These are phyloP conservation scores for Fusarium lateritium DNA, from an alignment of 2,329 filamentous ascomycete species.

Conservation along the genomic window DNA sequence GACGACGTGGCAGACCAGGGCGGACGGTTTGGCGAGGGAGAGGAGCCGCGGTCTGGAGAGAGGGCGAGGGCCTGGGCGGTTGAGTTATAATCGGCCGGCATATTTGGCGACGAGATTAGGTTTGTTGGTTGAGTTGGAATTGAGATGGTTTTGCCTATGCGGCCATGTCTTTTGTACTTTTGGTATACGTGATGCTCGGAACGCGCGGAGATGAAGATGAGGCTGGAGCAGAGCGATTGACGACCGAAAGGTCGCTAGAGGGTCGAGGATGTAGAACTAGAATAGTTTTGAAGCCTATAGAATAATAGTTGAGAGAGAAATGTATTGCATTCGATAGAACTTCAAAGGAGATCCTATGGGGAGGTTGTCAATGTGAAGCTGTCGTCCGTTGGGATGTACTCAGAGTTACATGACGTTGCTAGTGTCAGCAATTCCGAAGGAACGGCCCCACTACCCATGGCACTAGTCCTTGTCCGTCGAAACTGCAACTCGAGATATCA, in stretches of 20 bases:
- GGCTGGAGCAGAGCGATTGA: slow-evolving; percentile 21
- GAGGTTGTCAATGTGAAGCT: slow-evolving; percentile 23
- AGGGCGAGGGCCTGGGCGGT: slow-evolving; percentile 66
- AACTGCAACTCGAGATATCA: not conserved
- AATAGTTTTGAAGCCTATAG: not conserved
- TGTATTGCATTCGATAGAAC: slow-evolving; percentile 7
- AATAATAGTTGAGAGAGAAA: not conserved
- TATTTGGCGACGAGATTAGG: slow-evolving; percentile 47
- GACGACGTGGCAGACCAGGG: slow-evolving; percentile 45
- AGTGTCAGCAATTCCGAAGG: slow-evolving; percentile 31
- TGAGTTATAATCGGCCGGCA: slow-evolving; percentile 67
- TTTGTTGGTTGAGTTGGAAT: slow-evolving; percentile 4
- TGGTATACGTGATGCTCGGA: slow-evolving; percentile 33
- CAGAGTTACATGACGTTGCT: slow-evolving; percentile 40
- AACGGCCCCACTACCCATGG: slow-evolving; percentile 24
- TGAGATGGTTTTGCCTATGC: slow-evolving; percentile 18
- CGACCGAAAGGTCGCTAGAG: not conserved
- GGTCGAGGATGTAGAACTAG: not conserved
- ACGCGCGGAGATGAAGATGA: slow-evolving; percentile 36
- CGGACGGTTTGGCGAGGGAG: slow-evolving; percentile 51
- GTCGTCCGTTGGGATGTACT: slow-evolving; percentile 17
- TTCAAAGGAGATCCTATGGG: not conserved
- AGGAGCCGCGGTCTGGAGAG: slow-evolving; percentile 53
- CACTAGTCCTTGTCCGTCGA: slow-evolving; percentile 15
- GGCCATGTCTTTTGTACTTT: slow-evolving; percentile 35